Conservation (phyloP, 2,329 filamentous ascomycete genomes). For the Venturia effusa region DNA sequence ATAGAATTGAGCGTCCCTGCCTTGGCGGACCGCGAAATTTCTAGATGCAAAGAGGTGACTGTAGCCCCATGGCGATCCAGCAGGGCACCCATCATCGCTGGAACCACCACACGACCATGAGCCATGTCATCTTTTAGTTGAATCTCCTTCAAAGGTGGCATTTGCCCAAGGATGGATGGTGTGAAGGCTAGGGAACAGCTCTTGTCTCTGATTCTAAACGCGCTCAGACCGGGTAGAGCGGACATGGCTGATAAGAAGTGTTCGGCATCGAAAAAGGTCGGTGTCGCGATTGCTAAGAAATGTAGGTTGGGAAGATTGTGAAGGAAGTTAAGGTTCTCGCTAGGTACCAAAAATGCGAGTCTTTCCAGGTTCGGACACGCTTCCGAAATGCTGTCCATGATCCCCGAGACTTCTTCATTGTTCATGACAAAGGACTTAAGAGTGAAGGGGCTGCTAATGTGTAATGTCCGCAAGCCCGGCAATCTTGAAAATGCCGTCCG, state of each 20-base stretch:
- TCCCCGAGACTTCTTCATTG: neutral
- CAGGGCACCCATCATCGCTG: neutral
- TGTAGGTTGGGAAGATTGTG: neutral
- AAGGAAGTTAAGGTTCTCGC: neutral
- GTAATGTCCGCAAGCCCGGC: neutral
- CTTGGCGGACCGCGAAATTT: neutral
- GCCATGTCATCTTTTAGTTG: neutral
- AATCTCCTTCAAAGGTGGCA: neutral
- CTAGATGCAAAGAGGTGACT: neutral
- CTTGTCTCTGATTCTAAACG: neutral
- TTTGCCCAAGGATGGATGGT: neutral
- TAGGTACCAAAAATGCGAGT: neutral
- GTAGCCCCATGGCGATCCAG: neutral
- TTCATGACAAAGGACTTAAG: neutral
- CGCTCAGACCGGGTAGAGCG: neutral
- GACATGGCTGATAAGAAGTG: neutral
- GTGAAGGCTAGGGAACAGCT: neutral
- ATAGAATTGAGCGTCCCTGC: neutral
- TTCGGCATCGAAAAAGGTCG: neutral
- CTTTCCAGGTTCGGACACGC: neutral
- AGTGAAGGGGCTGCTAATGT: neutral
- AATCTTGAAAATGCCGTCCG: neutral
- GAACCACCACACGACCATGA: neutral
- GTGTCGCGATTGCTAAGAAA: neutral
- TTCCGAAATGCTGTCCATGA: neutral